These are phyloP conservation scores for Phialocephala subalpina DNA, from an alignment of 2,329 filamentous ascomycete species.

Conservation along the genomic window DNA sequence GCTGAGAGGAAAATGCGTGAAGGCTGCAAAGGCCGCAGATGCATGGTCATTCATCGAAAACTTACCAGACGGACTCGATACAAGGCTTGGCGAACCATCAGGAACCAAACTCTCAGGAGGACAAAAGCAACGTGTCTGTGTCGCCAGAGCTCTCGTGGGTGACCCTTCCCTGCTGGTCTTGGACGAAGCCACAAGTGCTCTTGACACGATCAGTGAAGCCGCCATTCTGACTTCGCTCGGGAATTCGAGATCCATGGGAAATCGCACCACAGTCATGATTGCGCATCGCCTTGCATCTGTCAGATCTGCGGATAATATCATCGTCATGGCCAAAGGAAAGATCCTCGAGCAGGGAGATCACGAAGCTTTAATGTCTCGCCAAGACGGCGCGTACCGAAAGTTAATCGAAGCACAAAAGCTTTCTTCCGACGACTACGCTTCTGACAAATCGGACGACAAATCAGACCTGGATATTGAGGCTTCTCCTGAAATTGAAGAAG, in stretches of 20 bases:
- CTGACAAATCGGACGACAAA: conserved; percentile 9
- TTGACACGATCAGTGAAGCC: conserved; percentile 65
- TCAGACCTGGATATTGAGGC: not conserved
- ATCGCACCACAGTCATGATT: conserved; percentile 50
- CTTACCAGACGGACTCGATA: conserved; percentile 58
- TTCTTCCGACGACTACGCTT: conserved; percentile 14
- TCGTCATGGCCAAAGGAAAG: conserved; percentile 49
- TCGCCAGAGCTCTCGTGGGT: conserved; percentile 64
- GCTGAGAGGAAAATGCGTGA: conserved; percentile 29
- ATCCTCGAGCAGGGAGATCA: conserved; percentile 51
- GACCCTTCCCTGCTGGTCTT: conserved; percentile 65
- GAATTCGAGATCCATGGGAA: conserved; percentile 38
- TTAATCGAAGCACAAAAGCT: conserved; percentile 35
- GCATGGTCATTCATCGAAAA: conserved; percentile 62
- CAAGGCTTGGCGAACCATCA: conserved; percentile 57
- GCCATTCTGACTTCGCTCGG: conserved; percentile 56
- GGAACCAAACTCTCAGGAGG: conserved; percentile 63
- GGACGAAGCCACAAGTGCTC: conserved; percentile 67
- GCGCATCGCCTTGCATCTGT: conserved; percentile 52
- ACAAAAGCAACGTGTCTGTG: conserved; percentile 66
- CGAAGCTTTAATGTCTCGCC: conserved; percentile 40
- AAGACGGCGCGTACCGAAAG: conserved; percentile 57
- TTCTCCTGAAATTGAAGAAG: not conserved
- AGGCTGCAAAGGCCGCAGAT: conserved; percentile 64
- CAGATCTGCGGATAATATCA: conserved; percentile 49